Evolutionary conservation across 1,139 yeast species (phyloP).

Genomic region (Kodamaea alishanica): DNA sequence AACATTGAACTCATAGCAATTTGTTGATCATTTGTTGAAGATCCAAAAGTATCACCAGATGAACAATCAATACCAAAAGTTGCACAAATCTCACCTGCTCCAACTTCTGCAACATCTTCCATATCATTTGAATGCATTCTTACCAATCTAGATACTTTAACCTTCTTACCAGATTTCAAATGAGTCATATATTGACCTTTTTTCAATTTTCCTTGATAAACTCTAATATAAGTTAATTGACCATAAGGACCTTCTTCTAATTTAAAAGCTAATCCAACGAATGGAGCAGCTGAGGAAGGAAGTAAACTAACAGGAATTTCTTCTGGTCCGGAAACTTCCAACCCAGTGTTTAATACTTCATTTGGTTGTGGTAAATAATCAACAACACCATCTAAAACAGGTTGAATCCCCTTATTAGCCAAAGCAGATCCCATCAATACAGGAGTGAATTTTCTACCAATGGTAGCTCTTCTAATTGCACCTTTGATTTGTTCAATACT

Average conservation of each 20-base stretch:
- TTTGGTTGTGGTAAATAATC: constrained; percentile 95
- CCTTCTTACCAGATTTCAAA: constrained; percentile 88
- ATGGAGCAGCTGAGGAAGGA: constrained; percentile 74
- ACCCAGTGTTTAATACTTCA: constrained; percentile 84
- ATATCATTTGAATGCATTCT: constrained; percentile 98
- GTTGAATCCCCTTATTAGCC: constrained; percentile 93
- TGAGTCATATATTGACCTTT: constrained; percentile 89
- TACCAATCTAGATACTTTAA: constrained; percentile 91
- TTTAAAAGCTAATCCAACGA: constrained; percentile 95
- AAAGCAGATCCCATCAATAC: constrained; percentile 98
- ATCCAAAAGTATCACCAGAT: constrained; percentile 95
- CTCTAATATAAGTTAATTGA: constrained; percentile 93
- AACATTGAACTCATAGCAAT: constrained; percentile 96
- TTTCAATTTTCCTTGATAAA: constrained; percentile 90
- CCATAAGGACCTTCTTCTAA: constrained; percentile 98
- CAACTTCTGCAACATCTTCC: constrained; percentile 95
- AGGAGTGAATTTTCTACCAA: constrained; percentile 95
- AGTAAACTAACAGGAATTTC: constrained; percentile 72
- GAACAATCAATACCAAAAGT: constrained; percentile 99
- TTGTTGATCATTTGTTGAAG: constrained; percentile 60
- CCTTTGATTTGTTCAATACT: constrained; percentile 73
- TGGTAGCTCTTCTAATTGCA: constrained; percentile 95
- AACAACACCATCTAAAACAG: constrained; percentile 92
- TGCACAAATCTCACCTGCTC: constrained; percentile 99
- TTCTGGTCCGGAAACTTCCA: constrained; percentile 61